Conservation (phyloP, 768 basidiomycete genomes). For the Termitomyces sp. region DNA sequence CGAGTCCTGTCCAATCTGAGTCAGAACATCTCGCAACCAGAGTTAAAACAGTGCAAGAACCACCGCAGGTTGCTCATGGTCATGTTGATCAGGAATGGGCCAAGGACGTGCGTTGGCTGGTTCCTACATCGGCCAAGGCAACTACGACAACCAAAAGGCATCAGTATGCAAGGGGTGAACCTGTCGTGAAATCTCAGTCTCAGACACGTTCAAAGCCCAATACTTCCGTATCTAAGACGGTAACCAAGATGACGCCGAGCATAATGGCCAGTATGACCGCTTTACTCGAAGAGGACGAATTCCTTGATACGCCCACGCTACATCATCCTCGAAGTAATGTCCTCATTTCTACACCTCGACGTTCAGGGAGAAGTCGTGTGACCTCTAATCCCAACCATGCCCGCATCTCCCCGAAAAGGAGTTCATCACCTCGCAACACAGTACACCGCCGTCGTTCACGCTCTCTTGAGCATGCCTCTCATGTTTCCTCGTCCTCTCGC, state of each 20-base stretch:
- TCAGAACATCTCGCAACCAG: constrained; percentile 17
- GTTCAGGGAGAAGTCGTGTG: constrained; percentile 8
- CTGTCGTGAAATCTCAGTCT: constrained; percentile 10
- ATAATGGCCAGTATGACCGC: constrained; percentile 50
- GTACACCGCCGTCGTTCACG: constrained; percentile 15
- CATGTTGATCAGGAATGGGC: constrained; percentile 59
- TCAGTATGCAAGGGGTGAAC: constrained; percentile 1
- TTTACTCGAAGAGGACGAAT: constrained; percentile 49
- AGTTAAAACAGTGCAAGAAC: constrained; percentile 12
- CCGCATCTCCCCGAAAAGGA: not conserved
- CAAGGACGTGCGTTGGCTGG: constrained; percentile 63
- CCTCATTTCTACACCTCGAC: constrained; percentile 16
- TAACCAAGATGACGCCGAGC: constrained; percentile 30
- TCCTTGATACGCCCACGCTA: constrained; percentile 17
- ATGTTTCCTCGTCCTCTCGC: constrained; percentile 9
- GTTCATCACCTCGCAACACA: not conserved
- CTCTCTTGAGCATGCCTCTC: constrained; percentile 11
- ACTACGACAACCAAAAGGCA: constrained; percentile 15
- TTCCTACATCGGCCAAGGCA: constrained; percentile 16
- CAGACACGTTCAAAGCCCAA: constrained; percentile 17
- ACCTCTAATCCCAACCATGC: constrained; percentile 6
- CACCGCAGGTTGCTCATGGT: constrained; percentile 11
- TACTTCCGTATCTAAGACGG: constrained; percentile 19
- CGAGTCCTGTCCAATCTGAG: constrained; percentile 27
- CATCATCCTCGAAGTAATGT: constrained; percentile 16